phyloP scores from a whole-genome alignment of 129 eudicot species.

The Smallanthus sonchifolius region DNA sequence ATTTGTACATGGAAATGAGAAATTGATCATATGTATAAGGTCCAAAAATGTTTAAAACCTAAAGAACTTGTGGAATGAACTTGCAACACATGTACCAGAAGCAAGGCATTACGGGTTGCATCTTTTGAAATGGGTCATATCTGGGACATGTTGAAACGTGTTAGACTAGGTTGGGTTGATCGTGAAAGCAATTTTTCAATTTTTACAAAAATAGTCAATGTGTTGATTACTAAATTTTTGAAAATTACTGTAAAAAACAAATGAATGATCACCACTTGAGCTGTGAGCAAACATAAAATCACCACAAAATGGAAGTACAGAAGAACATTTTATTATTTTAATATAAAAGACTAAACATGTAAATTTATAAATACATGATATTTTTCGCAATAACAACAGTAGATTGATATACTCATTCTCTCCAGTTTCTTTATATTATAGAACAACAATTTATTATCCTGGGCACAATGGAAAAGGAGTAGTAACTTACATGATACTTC shows the following conservation, averaged over 20 bases:
- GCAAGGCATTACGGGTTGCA: no score
- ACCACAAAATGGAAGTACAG: neutral
- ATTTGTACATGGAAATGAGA: no score
- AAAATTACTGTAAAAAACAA: neutral
- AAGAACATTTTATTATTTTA: neutral
- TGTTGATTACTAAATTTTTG: no score
- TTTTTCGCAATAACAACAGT: neutral
- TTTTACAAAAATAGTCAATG: no score
- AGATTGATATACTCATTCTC: neutral
- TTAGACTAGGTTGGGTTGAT: neutral
- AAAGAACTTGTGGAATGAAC: neutral
- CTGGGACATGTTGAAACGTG: neutral
- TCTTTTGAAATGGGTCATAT: neutral
- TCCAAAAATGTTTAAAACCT: no score
- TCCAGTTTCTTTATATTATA: neutral
- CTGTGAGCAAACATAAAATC: neutral
- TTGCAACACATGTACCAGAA: neutral
- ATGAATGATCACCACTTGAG: neutral
- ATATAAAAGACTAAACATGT: neutral
- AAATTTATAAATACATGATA: neutral
- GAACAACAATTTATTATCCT: neutral
- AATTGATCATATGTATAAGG: no score
- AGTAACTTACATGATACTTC: constrained; percentile 12
- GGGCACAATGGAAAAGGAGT: neutral
- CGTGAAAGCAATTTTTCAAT: no score